Base-by-base conservation (phyloP, 441 rosid species). In the Adansonia madagascariensis region DNA sequence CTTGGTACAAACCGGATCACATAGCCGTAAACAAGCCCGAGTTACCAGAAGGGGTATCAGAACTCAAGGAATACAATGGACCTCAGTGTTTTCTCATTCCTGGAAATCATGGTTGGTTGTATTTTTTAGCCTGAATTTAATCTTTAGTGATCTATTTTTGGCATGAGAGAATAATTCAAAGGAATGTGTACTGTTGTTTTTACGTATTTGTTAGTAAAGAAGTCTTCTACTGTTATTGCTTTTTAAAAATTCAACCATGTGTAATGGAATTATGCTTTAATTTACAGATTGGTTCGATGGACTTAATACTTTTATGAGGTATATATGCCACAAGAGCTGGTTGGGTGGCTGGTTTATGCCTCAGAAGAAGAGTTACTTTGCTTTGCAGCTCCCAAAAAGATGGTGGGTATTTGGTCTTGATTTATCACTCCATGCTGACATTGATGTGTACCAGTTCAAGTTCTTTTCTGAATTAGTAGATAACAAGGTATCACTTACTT, bases 361-460 rank as follows among this genome's bases (percentile, higher is more conserved):
- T 64, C 99, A 94, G 85, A 94, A 90, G 88, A 94, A 92, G 89
- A 97, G 99, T 86, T 97, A 97, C 80, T 97, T 94, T 86, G 97
- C 98, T 17, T 86, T 97, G 90, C 98, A 93, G 84, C 93, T 97
- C 44, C 99, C 99, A 7, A 84, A 90, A 81, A 77, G 90, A 35
- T 97, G 99, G 99, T 97, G 99, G 99, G 87, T 97, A 73, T 97
- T 97, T 85, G 99, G 99, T 87, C 93, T 97, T 85, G 99, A 97
- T 86, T 89, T 93, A 78, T 98, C 99, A 65, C 98, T 97, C 79
- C 99, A 97, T 84, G 90, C 93, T 75, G 99, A 94, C 87, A 93
- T 97, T 85, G 99, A 96, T 84, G 97, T 92, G 68, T 95, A 92
- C 91, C 99, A 96, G 85, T 96, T 96, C 89, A 92, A 94, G 82